Percentiles rank a stretch among this genome's conserved stretches.
Evolutionary conservation across 2,329 filamentous ascomycete genomes (phyloP).

Genomic region (Epichloe amarillans): DNA sequence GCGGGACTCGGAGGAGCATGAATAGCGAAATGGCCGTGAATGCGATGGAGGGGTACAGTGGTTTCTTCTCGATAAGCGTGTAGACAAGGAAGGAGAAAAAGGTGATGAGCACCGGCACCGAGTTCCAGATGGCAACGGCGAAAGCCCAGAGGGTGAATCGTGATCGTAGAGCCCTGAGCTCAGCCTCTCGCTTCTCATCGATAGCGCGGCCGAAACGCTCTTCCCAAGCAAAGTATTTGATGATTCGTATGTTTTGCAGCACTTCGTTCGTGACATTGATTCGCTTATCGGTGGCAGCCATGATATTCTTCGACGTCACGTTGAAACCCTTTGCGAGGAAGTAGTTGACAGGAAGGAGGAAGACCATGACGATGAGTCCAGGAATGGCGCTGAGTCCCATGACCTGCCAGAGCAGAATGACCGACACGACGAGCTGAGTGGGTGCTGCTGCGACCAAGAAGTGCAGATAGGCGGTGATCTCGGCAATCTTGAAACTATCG

Average conservation of each 20-base stretch:
- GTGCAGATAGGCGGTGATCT: constrained; percentile 88
- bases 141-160: constrained; percentile 85
- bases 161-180: constrained; percentile 64
- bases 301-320: constrained; percentile 76
- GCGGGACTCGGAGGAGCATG: constrained; percentile 77
- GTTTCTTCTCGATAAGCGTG: constrained; percentile 79
- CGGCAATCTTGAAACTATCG: constrained; percentile 96
- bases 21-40: constrained; percentile 96
- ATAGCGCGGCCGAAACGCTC: constrained; percentile 76
- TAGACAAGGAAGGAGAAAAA: constrained; percentile 94
- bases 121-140: constrained; percentile 93
- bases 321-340: constrained; percentile 76
- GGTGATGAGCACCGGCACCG: constrained; percentile 86
- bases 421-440: constrained; percentile 70
- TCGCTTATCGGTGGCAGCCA: constrained; percentile 85
- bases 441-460: constrained; percentile 90
- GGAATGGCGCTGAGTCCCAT: constrained; percentile 89
- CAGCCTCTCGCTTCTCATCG: constrained; percentile 70
- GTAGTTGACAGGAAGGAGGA: constrained; percentile 84
- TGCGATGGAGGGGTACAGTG: constrained; percentile 78
- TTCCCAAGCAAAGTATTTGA: constrained; percentile 99
- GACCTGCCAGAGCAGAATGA: constrained; percentile 74
- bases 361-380: constrained; percentile 77
- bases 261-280: constrained; percentile 97
- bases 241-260: constrained; percentile 92